Percentiles rank a stretch among this genome's conserved stretches.
These are phyloP conservation scores for Artemisia tridentata DNA, from an alignment of 129 eudicot genomes.

Conservation along the genomic window DNA sequence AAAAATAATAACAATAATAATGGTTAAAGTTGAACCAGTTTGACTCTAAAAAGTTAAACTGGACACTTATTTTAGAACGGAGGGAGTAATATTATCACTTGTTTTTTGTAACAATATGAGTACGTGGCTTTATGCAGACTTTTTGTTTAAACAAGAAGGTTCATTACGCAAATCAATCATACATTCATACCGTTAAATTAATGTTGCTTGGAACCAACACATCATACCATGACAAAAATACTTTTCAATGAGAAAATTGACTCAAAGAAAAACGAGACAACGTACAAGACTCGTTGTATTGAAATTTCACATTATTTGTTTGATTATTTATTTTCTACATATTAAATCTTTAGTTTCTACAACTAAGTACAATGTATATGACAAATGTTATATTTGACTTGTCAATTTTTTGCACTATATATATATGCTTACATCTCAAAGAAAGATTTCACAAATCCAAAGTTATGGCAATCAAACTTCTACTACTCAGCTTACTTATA, in stretches of 20 bases:
- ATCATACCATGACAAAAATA: constrained; percentile 7
- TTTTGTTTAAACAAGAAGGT: neutral
- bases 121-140: neutral
- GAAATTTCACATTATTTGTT: constrained; percentile 26
- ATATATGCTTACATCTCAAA: constrained; percentile 17
- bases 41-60: no score
- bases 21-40: no score
- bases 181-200: constrained; percentile 18
- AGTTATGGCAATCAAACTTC: constrained; percentile 25
- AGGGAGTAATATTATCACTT: no score
- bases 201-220: neutral
- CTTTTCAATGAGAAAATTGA: constrained; percentile 27
- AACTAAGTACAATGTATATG: neutral
- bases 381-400: neutral
- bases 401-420: constrained; percentile 21
- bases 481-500: constrained; percentile 17
- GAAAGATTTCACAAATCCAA: constrained; percentile 7
- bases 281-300: constrained; percentile 7
- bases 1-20: no score
- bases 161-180: constrained; percentile 21
- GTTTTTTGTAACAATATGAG: no score
- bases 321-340: constrained; percentile 5
- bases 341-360: neutral
- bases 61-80: no score
- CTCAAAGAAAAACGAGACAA: neutral